Evolutionary conservation across 305 asterid species (phyloP).

Genomic region (Andrographis paniculata): DNA sequence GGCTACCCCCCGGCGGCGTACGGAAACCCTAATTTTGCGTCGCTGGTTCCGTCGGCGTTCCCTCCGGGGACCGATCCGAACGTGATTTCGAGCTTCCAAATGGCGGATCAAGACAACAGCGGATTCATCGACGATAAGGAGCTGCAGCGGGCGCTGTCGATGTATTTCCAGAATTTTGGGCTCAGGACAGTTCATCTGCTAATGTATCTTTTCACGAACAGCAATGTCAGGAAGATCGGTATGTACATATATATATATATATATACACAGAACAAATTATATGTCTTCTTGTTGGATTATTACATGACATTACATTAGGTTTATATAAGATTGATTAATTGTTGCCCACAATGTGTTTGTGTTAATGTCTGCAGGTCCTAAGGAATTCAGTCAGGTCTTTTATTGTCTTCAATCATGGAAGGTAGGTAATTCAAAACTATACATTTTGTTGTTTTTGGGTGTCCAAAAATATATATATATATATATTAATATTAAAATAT

Average conservation of each 20-base stretch:
- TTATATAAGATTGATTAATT: too few species aligned
- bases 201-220: constrained; percentile 80
- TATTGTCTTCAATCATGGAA: constrained; percentile 97
- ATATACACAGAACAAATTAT: too few species aligned
- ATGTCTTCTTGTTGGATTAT: not conserved
- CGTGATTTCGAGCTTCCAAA: constrained; percentile 62
- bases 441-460: too few species aligned
- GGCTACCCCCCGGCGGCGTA: constrained; percentile 48
- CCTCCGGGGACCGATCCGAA: constrained; percentile 95
- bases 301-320: not conserved
- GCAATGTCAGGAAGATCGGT: constrained; percentile 71
- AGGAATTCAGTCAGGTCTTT: constrained; percentile 73
- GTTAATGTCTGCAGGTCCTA: constrained; percentile 78
- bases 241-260: too few species aligned
- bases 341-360: not conserved
- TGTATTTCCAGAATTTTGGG: constrained; percentile 71
- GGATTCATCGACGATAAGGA: constrained; percentile 92
- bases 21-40: constrained; percentile 66
- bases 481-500: too few species aligned
- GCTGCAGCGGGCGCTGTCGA: constrained; percentile 71
- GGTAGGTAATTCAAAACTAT: constrained; percentile 39
- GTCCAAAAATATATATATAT: too few species aligned
- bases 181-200: constrained; percentile 88
- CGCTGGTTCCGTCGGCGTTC: constrained; percentile 64
- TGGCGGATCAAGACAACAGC: constrained; percentile 89